Conservation (phyloP, 352 stramenopile genomes). For the Pythium sp. region DNA sequence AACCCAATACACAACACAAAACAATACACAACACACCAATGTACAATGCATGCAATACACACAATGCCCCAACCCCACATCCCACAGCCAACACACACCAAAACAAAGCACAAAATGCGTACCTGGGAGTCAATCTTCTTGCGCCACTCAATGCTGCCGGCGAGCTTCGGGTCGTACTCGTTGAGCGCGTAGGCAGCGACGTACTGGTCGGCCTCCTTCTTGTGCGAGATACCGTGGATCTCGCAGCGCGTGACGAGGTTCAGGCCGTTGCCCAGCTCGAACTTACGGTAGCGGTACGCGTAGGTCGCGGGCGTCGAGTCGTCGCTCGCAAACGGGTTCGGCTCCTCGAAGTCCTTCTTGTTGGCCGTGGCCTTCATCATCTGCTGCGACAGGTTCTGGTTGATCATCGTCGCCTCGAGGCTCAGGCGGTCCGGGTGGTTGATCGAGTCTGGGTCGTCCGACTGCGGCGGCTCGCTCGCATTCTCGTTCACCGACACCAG, state of each 20-base stretch:
- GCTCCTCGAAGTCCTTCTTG: conserved; percentile 61
- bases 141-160: conserved; percentile 88
- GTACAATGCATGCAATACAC: conserved; percentile 8
- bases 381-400: conserved; percentile 98
- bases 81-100: conserved; percentile 4
- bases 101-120: conserved; percentile 19
- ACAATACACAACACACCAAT: conserved; percentile 15
- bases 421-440: conserved; percentile 95
- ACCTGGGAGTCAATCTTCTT: conserved; percentile 96
- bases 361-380: conserved; percentile 77
- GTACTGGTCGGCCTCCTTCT: conserved; percentile 88
- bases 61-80: conserved; percentile 8
- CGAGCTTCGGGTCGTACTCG: conserved; percentile 95
- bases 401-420: conserved; percentile 98
- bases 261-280: conserved; percentile 88
- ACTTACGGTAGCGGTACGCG: conserved; percentile 97
- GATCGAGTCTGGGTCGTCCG: conserved; percentile 88
- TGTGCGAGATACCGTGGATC: conserved; percentile 89
- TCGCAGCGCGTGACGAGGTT: conserved; percentile 94
- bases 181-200: conserved; percentile 96
- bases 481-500: conserved; percentile 96
- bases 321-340: conserved; percentile 96
- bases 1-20: conserved; percentile 11
- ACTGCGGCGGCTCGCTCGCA: conserved; percentile 84
- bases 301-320: conserved; percentile 91